Conservation (phyloP, 768 basidiomycete genomes). For the Amanita pseudoporphyria region DNA sequence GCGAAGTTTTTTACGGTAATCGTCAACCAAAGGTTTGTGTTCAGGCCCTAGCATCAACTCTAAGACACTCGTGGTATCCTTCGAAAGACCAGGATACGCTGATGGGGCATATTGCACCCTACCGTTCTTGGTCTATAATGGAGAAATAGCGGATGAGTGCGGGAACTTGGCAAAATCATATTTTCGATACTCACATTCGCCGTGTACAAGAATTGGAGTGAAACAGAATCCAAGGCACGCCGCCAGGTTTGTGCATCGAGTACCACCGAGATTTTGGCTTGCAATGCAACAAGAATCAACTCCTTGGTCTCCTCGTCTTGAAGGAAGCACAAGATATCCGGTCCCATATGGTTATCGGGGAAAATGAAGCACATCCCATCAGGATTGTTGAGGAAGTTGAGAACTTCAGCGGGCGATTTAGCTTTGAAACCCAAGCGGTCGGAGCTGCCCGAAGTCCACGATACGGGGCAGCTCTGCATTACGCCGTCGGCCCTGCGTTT, state of each 20-base stretch:
- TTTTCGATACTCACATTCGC: slow-evolving; percentile 3
- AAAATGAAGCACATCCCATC: too few species aligned
- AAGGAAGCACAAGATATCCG: slow-evolving; percentile 8
- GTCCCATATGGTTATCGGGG: slow-evolving; percentile 9
- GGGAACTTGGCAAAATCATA: neutral
- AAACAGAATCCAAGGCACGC: slow-evolving; percentile 7
- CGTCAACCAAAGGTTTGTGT: slow-evolving; percentile 5
- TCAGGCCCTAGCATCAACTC: slow-evolving; percentile 4
- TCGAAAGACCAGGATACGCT: too few species aligned
- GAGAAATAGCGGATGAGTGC: slow-evolving; percentile 3
- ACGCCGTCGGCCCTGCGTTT: too few species aligned
- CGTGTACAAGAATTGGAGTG: slow-evolving; percentile 5
- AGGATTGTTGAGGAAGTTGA: too few species aligned
- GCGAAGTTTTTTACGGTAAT: slow-evolving; percentile 8
- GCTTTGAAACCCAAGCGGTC: too few species aligned
- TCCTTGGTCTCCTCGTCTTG: too few species aligned
- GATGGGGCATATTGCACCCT: too few species aligned
- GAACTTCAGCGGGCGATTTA: neutral
- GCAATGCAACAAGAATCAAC: too few species aligned
- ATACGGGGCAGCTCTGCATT: slow-evolving; percentile 7
- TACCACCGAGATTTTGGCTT: too few species aligned
- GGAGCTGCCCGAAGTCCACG: slow-evolving; percentile 3
- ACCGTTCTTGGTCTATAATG: too few species aligned
- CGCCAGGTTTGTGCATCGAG: neutral
- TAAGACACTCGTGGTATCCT: too few species aligned